phyloP scores from a whole-genome alignment of 768 basidiomycete species.

The Dentipellis sp. region DNA sequence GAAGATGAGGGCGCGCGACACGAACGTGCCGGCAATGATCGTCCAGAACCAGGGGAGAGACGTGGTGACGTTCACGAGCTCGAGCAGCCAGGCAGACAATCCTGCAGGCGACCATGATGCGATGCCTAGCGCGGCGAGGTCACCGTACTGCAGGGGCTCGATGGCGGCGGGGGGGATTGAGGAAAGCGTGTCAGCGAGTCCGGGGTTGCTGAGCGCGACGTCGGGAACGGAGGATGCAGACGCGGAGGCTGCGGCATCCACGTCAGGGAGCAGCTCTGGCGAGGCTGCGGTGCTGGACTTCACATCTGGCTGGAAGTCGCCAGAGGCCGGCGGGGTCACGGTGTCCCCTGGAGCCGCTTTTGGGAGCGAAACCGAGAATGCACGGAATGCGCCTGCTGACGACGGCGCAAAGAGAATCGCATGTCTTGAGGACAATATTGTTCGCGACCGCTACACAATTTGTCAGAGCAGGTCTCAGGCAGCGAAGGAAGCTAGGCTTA shows the following conservation, averaged over 20 bases:
- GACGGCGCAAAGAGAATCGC: too few species aligned
- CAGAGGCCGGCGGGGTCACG: too few species aligned
- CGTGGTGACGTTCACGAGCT: constrained; percentile 57
- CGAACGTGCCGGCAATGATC: constrained; percentile 53
- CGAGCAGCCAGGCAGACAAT: constrained; percentile 50
- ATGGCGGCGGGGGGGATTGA: constrained; percentile 3
- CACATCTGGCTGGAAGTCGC: too few species aligned
- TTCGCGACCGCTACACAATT: too few species aligned
- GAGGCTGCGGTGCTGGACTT: background rate
- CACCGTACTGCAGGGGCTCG: constrained; percentile 59
- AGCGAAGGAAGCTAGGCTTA: background rate
- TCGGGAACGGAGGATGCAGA: background rate
- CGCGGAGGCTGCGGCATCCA: background rate
- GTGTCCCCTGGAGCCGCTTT: too few species aligned
- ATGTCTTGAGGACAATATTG: too few species aligned
- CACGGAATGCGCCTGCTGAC: too few species aligned
- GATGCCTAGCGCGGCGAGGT: constrained; percentile 61
- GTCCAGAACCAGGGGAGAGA: constrained; percentile 82
- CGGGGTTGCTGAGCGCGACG: background rate
- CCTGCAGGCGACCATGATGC: constrained; percentile 58
- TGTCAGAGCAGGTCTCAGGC: too few species aligned
- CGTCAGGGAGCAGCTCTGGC: background rate
- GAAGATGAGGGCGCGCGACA: constrained; percentile 52
- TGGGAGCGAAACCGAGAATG: too few species aligned
- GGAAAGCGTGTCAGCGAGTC: background rate